A percentile compares a stretch with the other conserved stretches of the same genome.
phyloP scores from a whole-genome alignment of 2,329 filamentous ascomycete species.

The Colletotrichum orbiculare region DNA sequence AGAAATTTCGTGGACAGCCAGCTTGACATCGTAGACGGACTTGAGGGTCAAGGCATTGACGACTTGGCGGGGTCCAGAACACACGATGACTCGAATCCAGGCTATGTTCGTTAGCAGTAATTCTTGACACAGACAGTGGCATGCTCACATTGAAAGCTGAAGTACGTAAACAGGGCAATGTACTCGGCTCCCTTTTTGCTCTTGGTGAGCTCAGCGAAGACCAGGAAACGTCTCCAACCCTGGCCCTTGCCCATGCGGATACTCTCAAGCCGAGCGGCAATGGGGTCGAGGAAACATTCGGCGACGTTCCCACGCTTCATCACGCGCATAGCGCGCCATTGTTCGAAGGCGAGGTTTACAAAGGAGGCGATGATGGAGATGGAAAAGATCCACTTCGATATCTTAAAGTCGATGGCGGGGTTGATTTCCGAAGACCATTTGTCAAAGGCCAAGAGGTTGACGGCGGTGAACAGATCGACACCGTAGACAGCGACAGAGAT shows the following conservation, averaged over 20 bases:
- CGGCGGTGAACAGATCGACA: slow-evolving; percentile 91
- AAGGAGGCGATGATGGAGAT: slow-evolving; percentile 92
- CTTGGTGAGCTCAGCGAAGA: slow-evolving; percentile 91
- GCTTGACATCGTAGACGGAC: slow-evolving; percentile 80
- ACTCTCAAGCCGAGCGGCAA: slow-evolving; percentile 87
- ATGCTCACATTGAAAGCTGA: slow-evolving; percentile 72
- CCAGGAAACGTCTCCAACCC: slow-evolving; percentile 91
- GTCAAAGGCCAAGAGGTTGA: slow-evolving; percentile 90
- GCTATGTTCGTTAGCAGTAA: slow-evolving; percentile 57
- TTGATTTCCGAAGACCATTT: slow-evolving; percentile 87
- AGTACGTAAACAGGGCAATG: slow-evolving; percentile 90
- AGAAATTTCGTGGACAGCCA: slow-evolving; percentile 64
- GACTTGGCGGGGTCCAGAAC: slow-evolving; percentile 90
- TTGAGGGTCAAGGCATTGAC: slow-evolving; percentile 91
- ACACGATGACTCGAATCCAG: slow-evolving; percentile 89
- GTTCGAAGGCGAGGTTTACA: slow-evolving; percentile 82
- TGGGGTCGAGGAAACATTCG: slow-evolving; percentile 88
- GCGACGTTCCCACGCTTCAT: slow-evolving; percentile 88
- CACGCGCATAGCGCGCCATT: slow-evolving; percentile 81
- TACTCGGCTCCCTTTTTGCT: slow-evolving; percentile 93
- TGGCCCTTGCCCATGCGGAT: slow-evolving; percentile 78
- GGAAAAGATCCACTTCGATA: slow-evolving; percentile 96
- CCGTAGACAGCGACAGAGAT: slow-evolving; percentile 87
- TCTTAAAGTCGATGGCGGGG: slow-evolving; percentile 78
- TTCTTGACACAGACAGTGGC: background rate